These are phyloP conservation scores for Melanomma pulvis-pyrius DNA, from an alignment of 495 filamentous ascomycete genomes.

Conservation along the genomic window DNA sequence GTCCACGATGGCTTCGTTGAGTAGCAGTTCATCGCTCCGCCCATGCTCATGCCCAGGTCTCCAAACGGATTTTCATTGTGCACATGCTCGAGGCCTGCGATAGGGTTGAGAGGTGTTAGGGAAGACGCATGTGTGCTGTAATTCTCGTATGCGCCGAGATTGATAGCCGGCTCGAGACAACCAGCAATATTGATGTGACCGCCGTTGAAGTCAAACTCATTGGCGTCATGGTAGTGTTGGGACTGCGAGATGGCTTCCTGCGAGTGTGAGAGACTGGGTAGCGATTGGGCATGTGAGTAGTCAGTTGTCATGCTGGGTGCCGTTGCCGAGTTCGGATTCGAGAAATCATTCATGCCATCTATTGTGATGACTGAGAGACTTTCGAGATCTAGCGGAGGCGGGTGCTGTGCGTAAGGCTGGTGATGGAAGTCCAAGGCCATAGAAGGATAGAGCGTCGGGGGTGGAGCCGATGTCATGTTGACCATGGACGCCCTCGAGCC, in stretches of 20 bases:
- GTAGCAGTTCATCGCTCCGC: conserved; percentile 4
- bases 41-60: neutral
- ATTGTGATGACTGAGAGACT: conserved; percentile 17
- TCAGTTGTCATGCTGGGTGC: conserved; percentile 27
- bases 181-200: conserved; percentile 27
- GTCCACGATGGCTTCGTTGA: conserved; percentile 15
- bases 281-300: conserved; percentile 22
- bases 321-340: conserved; percentile 19
- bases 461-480: neutral
- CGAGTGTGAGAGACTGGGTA: conserved; percentile 18
- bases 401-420: conserved; percentile 11
- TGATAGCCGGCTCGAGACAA: conserved; percentile 30
- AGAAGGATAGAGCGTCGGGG: conserved; percentile 12
- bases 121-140: neutral
- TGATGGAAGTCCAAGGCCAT: conserved; percentile 10
- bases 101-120: neutral
- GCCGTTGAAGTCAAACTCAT: conserved; percentile 36
- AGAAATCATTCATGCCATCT: conserved; percentile 21
- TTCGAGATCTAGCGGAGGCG: conserved; percentile 31
- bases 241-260: conserved; percentile 11
- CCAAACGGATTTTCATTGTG: neutral
- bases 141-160: conserved; percentile 16
- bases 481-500: neutral
- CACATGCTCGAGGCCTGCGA: conserved; percentile 1
- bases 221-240: conserved; percentile 20